These are phyloP conservation scores for Luzula sylvatica DNA, from an alignment of 176 grass and related monocot genomes.

Conservation along the genomic window DNA sequence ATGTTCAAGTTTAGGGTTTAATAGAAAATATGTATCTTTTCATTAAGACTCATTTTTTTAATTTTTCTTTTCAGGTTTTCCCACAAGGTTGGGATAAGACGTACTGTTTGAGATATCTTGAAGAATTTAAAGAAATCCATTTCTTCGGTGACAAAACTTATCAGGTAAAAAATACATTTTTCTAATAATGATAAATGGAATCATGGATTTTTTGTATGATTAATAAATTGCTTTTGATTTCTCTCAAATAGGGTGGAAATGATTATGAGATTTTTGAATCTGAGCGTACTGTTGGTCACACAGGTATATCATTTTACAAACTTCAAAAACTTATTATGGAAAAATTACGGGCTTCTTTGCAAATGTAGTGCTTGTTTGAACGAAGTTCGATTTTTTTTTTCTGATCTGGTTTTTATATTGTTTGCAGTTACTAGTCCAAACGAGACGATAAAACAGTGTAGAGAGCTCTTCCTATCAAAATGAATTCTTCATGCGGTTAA, in stretches of 20 bases:
- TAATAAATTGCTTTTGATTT: slow-evolving; percentile 5
- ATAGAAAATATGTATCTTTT: slow-evolving; percentile 1
- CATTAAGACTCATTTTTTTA: slow-evolving; percentile 13
- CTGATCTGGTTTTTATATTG: slow-evolving; percentile 11
- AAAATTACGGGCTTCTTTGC: background rate
- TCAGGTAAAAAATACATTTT: slow-evolving; percentile 31
- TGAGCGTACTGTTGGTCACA: slow-evolving; percentile 78
- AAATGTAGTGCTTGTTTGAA: background rate
- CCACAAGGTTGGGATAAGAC: slow-evolving; percentile 96
- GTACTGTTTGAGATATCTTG: slow-evolving; percentile 84
- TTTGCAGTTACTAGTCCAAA: slow-evolving; percentile 74
- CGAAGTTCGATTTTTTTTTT: background rate
- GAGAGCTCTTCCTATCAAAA: slow-evolving; percentile 63
- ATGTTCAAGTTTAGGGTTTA: background rate
- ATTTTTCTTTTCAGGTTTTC: slow-evolving; percentile 45
- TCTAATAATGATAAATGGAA: background rate
- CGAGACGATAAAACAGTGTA: slow-evolving; percentile 71
- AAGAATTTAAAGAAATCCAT: slow-evolving; percentile 93
- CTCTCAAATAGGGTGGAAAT: slow-evolving; percentile 71
- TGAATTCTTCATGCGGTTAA: slow-evolving; percentile 27
- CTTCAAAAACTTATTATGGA: background rate
- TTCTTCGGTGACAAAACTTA: slow-evolving; percentile 99
- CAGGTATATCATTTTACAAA: slow-evolving; percentile 41
- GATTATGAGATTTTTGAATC: slow-evolving; percentile 94
- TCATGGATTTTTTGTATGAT: background rate